Evolutionary conservation across 2,329 filamentous ascomycete species (phyloP).

Genomic region (Pseudomassariella vexata): DNA sequence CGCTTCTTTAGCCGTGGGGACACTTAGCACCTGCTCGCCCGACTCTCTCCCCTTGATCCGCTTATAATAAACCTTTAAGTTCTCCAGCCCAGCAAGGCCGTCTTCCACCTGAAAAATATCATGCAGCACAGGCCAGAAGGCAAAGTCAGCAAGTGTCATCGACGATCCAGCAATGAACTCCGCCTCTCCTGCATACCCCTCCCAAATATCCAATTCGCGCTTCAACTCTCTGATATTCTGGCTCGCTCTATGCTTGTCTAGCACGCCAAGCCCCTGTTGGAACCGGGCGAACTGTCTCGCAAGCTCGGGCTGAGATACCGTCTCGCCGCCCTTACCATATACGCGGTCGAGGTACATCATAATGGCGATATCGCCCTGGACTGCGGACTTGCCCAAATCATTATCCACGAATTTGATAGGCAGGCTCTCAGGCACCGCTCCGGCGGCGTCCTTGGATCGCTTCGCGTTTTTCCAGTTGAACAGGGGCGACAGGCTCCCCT

Average conservation of each 20-base stretch:
- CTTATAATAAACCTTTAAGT: conserved; percentile 33
- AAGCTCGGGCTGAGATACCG: conserved; percentile 21
- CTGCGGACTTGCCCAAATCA: conserved; percentile 37
- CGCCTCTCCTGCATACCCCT: conserved; percentile 28
- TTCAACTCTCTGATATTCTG: conserved; percentile 17
- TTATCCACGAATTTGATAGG: conserved; percentile 50
- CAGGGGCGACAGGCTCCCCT: conserved; percentile 26
- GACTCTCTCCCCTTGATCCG: conserved; percentile 15
- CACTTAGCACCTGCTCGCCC: conserved; percentile 8
- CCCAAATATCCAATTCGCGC: conserved; percentile 34
- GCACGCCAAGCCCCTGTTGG: conserved; percentile 32
- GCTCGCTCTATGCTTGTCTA: conserved; percentile 27
- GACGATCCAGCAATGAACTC: conserved; percentile 41
- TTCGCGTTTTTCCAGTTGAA: conserved; percentile 12
- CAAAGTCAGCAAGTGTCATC: conserved; percentile 44
- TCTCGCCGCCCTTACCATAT: conserved; percentile 28
- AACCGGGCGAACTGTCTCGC: conserved; percentile 35
- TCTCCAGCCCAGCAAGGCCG: conserved; percentile 27
- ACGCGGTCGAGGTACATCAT: conserved; percentile 56
- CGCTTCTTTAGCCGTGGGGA: too few species aligned
- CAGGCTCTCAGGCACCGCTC: conserved; percentile 13
- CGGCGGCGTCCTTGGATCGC: conserved; percentile 16
- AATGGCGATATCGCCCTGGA: conserved; percentile 46
- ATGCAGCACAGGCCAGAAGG: conserved; percentile 50
- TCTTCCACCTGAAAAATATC: conserved; percentile 24